Percentiles rank a stretch among this genome's conserved stretches.
phyloP scores from a whole-genome alignment of 371 early-diverging fungal species.

The Apophysomyces elegans region DNA sequence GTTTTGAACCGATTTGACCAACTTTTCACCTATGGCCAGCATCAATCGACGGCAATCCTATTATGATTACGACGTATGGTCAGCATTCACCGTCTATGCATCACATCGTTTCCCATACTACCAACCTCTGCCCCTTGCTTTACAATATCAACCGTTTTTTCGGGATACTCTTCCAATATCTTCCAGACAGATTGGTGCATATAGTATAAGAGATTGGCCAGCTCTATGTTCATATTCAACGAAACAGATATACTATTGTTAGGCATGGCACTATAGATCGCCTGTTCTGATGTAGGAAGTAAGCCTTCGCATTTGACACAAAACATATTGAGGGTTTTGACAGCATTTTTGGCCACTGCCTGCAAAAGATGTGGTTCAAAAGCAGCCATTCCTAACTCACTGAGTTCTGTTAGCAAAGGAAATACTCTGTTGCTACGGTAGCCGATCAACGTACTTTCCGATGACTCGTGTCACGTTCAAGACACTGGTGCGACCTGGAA shows the following conservation, averaged over 20 bases:
- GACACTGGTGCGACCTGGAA: conserved; percentile 55
- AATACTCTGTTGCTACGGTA: not conserved
- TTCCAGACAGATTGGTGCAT: conserved; percentile 64
- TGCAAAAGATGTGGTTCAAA: conserved; percentile 60
- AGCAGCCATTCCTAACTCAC: conserved; percentile 67
- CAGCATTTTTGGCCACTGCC: conserved; percentile 57
- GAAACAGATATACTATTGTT: conserved; percentile 37
- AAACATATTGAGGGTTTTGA: conserved; percentile 60
- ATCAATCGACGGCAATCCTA: conserved; percentile 59
- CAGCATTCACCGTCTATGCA: not conserved
- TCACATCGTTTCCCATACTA: not conserved
- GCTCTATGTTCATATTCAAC: conserved; percentile 61
- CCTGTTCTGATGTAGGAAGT: conserved; percentile 34
- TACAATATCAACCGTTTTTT: conserved; percentile 48
- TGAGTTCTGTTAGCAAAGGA: conserved; percentile 22
- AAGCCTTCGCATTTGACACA: conserved; percentile 56
- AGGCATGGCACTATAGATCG: conserved; percentile 39
- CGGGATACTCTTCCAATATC: conserved; percentile 58
- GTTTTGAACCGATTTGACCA: conserved; percentile 51
- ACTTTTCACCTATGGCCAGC: conserved; percentile 53
- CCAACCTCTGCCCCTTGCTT: conserved; percentile 53
- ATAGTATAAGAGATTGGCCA: conserved; percentile 59
- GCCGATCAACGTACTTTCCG: conserved; percentile 47
- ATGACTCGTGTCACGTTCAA: conserved; percentile 57
- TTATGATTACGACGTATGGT: not conserved